Evolutionary conservation across 306 rosid genomes (phyloP), one percentile per base, ranked within the genome.

Genomic region (Prosopis cineraria): DNA sequence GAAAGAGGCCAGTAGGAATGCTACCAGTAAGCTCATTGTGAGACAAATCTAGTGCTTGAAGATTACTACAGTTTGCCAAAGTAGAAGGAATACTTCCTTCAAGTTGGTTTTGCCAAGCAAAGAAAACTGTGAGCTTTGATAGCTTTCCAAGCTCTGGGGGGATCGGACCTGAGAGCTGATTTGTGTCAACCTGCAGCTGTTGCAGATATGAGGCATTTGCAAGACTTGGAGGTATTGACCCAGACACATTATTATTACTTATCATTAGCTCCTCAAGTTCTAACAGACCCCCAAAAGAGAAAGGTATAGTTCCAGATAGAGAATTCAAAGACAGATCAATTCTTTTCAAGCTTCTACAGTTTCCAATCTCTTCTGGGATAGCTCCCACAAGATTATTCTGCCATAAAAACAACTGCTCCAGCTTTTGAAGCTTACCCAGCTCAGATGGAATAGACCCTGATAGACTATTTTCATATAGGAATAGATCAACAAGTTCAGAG

Each of bases 81-180:
- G 79, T 72, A 0, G 83, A 81, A 75, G 99, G 98, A 79, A 96
- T 86, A 76, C 96, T 91, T 85, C 99, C 99, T 84, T 93, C 89
- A 27, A 96, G 97, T 77, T 91, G 94, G 85, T 96, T 96, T 76
- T 87, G 85, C 99, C 99, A 96, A 62, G 97, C 97, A 6, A 92
- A 89, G 77, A 96, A 89, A 78, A 96, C 93, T 9, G 56, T 39
- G 12, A 96, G 88, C 79, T 86, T 90, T 8, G 89, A 78, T 76
- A 96, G 50, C 81, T 55, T 44, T 29, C 98, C 97, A 75, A 96
- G 80, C 88, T 89, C 94, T 0, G 87, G 75, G 47, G 99, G 99
- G 79, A 96, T 87, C 86, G 90, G 80, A 70, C 99, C 98, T 19
- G 98, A 93, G 62, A 96, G 91, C 84, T 93, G 93, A 79, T 96